Percentiles rank a stretch among this genome's conserved stretches.
phyloP scores from a whole-genome alignment of 75 land plant species.

The Azolla pinnata region DNA sequence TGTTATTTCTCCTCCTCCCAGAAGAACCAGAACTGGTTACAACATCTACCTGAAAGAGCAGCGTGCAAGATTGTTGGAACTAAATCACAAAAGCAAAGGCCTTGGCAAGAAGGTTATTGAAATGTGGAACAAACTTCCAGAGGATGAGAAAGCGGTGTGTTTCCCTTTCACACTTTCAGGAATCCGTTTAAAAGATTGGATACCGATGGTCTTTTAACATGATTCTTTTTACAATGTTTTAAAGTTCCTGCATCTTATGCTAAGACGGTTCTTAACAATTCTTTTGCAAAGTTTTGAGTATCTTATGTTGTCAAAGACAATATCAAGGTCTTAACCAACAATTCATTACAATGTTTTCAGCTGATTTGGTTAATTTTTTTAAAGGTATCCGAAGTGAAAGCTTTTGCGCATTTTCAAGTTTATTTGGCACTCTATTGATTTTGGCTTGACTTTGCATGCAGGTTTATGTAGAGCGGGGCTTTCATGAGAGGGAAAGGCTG shows the following conservation, averaged over 20 bases:
- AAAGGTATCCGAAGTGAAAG: no score
- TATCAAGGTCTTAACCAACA: neutral
- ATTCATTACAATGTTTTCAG: neutral
- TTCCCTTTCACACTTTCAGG: no score
- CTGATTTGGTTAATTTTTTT: no score
- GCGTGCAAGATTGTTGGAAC: conserved; percentile 6
- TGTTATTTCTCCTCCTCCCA: conserved; percentile 7
- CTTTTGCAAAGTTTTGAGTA: no score
- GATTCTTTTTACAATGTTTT: no score
- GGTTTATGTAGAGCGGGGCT: conserved; percentile 14
- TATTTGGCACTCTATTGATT: neutral
- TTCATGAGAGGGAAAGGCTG: conserved; percentile 11
- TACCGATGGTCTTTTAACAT: no score
- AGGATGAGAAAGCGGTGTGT: conserved; percentile 21
- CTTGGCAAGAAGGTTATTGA: conserved; percentile 18
- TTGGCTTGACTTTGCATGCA: neutral
- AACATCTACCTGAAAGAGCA: conserved; percentile 17
- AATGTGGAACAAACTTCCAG: conserved; percentile 15
- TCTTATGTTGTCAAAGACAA: no score
- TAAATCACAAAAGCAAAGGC: conserved; percentile 4
- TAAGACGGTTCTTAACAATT: no score
- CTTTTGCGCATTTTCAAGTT: no score
- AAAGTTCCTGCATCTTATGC: no score
- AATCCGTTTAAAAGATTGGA: no score
- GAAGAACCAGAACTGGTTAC: conserved; percentile 13